Conservation (phyloP, 371 early-diverging fungal genomes). For the Actinomortierella wolfii region DNA sequence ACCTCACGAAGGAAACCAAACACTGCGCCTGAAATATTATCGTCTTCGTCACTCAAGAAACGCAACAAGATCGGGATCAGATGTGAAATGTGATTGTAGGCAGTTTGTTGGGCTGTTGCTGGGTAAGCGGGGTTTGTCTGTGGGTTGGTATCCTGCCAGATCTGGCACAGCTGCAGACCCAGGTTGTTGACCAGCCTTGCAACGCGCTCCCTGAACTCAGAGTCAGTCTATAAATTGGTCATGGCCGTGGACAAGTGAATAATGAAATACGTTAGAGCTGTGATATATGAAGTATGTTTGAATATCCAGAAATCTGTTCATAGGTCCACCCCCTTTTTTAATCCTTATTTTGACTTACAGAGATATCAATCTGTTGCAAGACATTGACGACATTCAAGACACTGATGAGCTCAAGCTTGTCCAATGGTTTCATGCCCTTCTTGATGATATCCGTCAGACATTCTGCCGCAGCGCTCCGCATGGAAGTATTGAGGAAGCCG, state of each 20-base stretch:
- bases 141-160: conserved; percentile 67
- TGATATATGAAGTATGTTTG: no score
- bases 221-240: conserved; percentile 53
- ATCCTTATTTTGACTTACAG: no score
- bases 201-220: conserved; percentile 81
- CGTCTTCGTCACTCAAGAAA: conserved; percentile 68
- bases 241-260: background rate
- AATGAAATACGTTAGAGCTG: no score
- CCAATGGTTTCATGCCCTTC: conserved; percentile 91
- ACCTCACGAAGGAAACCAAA: conserved; percentile 76
- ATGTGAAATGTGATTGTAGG: conserved; percentile 46
- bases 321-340: no score
- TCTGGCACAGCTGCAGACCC: conserved; percentile 82
- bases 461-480: conserved; percentile 78
- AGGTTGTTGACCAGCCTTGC: conserved; percentile 82
- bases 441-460: conserved; percentile 84
- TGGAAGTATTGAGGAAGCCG: conserved; percentile 62
- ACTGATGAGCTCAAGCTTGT: conserved; percentile 86
- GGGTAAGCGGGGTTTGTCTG: conserved; percentile 26
- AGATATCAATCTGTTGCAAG: conserved; percentile 50
- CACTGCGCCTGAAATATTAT: conserved; percentile 80
- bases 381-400: conserved; percentile 74
- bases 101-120: conserved; percentile 44
- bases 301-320: no score
- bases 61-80: conserved; percentile 44